A percentile compares a stretch with the other conserved stretches of the same genome.
These are phyloP conservation scores for Boletus barrowsii DNA, from an alignment of 768 basidiomycete genomes.

Conservation along the genomic window DNA sequence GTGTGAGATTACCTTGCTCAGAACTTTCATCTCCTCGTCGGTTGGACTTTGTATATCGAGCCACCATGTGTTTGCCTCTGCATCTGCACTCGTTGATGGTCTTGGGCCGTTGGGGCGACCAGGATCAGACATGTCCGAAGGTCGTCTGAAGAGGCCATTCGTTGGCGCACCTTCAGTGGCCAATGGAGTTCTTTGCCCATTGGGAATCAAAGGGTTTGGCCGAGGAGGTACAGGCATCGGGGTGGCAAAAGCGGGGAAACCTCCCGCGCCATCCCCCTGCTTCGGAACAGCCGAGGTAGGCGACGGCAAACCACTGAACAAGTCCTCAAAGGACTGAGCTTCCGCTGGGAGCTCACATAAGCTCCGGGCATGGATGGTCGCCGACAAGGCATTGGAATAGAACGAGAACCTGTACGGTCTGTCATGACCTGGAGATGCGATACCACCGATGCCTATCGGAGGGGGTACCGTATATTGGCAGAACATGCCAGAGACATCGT, in stretches of 20 bases:
- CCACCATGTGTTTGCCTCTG: constrained; percentile 93
- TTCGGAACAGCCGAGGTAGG: neutral
- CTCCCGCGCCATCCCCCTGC: constrained; percentile 7
- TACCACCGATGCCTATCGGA: constrained; percentile 23
- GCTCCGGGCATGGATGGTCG: constrained; percentile 93
- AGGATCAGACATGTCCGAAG: constrained; percentile 18
- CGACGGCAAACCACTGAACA: constrained; percentile 61
- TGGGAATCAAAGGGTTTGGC: neutral
- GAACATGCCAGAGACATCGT: constrained; percentile 33
- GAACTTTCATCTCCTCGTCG: constrained; percentile 97
- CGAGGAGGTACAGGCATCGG: constrained; percentile 11
- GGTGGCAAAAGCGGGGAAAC: neutral
- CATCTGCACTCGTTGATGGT: constrained; percentile 32
- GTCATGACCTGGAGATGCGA: constrained; percentile 62
- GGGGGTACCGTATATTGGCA: constrained; percentile 11
- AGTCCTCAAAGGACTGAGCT: constrained; percentile 87
- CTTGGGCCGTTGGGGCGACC: constrained; percentile 24
- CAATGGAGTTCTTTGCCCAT: constrained; percentile 8
- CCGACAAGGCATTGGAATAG: constrained; percentile 88
- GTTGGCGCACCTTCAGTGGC: constrained; percentile 1
- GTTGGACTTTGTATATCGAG: constrained; percentile 90
- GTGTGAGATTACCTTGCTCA: constrained; percentile 68
- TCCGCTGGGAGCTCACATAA: constrained; percentile 92
- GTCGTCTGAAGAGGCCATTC: constrained; percentile 15
- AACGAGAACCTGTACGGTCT: constrained; percentile 97